A percentile compares a stretch with the other conserved stretches of the same genome.
Conservation (phyloP, 768 basidiomycete genomes). For the Amanita muscaria region DNA sequence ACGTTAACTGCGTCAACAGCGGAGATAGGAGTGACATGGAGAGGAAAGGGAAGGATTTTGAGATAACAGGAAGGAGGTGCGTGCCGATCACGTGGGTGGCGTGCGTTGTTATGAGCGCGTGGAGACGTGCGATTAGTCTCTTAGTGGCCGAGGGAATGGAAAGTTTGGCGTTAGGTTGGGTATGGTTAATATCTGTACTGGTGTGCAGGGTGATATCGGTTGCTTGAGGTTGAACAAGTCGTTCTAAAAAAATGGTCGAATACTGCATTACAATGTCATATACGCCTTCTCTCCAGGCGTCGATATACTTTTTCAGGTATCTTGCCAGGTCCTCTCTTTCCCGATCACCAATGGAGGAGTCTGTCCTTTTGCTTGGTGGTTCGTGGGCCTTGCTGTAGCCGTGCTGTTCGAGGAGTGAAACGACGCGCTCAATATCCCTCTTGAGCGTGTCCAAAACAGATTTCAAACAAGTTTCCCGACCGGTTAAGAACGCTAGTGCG, state of each 20-base stretch:
- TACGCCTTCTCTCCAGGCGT: slow-evolving; percentile 85
- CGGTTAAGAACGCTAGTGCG: slow-evolving; percentile 77
- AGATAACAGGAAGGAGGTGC: slow-evolving; percentile 61
- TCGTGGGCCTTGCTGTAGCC: background rate
- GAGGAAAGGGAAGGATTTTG: slow-evolving; percentile 50
- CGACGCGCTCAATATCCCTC: slow-evolving; percentile 34
- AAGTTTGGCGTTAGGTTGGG: slow-evolving; percentile 9
- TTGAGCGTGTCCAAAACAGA: slow-evolving; percentile 46
- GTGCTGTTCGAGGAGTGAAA: slow-evolving; percentile 5
- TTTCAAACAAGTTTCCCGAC: slow-evolving; percentile 51
- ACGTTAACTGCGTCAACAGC: slow-evolving; percentile 86
- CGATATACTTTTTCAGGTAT: slow-evolving; percentile 81
- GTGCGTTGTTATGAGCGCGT: slow-evolving; percentile 55
- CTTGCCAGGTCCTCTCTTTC: slow-evolving; percentile 66
- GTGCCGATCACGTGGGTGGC: slow-evolving; percentile 49
- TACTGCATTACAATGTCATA: slow-evolving; percentile 91
- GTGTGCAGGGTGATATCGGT: background rate
- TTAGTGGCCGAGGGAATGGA: slow-evolving; percentile 14
- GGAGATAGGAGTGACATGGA: slow-evolving; percentile 64
- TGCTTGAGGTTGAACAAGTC: slow-evolving; percentile 28
- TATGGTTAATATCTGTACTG: slow-evolving; percentile 10
- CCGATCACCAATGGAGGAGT: slow-evolving; percentile 40
- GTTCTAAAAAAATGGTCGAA: slow-evolving; percentile 81
- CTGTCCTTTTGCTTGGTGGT: slow-evolving; percentile 2
- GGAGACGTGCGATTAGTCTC: slow-evolving; percentile 25